phyloP scores from a whole-genome alignment of 257 asterid species.

The Osmanthus fragrans region DNA sequence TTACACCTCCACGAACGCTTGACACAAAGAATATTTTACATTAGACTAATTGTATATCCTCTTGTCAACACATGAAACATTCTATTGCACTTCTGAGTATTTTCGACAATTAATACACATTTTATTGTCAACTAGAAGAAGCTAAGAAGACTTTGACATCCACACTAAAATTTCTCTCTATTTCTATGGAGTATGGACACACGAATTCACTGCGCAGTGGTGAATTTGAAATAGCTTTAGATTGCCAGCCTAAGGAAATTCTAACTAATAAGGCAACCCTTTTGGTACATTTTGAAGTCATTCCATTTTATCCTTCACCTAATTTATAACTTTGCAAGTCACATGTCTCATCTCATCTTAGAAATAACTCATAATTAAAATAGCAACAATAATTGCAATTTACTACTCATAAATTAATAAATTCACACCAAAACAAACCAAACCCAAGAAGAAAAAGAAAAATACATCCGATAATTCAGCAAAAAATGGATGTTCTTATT shows the following conservation, averaged over 20 bases:
- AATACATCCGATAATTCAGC: neutral
- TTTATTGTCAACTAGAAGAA: too few relatives aligned
- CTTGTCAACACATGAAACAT: too few relatives aligned
- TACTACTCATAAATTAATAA: slow-evolving; percentile 3
- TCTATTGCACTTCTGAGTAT: too few relatives aligned
- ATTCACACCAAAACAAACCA: slow-evolving; percentile 11
- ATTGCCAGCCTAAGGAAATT: neutral
- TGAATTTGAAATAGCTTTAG: neutral
- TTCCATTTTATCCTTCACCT: slow-evolving; percentile 47
- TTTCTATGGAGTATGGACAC: too few relatives aligned
- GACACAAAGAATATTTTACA: too few relatives aligned
- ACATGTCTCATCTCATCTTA: slow-evolving; percentile 27
- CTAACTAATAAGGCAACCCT: neutral
- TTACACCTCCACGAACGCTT: too few relatives aligned
- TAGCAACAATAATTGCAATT: neutral
- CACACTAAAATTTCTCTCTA: too few relatives aligned
- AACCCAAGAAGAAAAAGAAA: slow-evolving; percentile 15
- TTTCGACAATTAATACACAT: too few relatives aligned
- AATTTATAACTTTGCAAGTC: slow-evolving; percentile 30
- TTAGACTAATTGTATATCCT: too few relatives aligned
- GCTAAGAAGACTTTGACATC: too few relatives aligned
- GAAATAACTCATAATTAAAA: neutral
- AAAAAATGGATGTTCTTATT: slow-evolving; percentile 7
- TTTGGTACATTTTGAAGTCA: slow-evolving; percentile 24
- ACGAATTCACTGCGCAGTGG: too few relatives aligned